phyloP scores from a whole-genome alignment of 2,329 filamentous ascomycete genomes.

The Cladophialophora immunda region DNA sequence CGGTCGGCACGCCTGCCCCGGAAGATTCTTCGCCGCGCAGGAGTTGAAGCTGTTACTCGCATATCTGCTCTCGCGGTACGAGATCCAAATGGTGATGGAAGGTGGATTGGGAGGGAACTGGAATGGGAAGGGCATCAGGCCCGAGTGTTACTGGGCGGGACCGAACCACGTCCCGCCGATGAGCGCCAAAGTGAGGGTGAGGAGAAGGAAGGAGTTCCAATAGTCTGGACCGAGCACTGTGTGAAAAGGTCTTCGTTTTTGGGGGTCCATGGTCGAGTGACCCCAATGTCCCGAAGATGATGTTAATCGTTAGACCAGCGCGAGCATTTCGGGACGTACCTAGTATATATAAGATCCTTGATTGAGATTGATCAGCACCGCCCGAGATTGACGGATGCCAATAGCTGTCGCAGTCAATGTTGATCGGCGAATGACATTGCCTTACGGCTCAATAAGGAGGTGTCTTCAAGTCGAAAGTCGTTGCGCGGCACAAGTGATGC shows the following conservation, averaged over 20 bases:
- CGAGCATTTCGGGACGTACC: not conserved
- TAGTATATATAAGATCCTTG: not conserved
- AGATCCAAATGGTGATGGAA: constrained; percentile 36
- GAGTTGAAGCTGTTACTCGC: constrained; percentile 42
- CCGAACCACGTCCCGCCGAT: constrained; percentile 29
- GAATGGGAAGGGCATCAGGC: constrained; percentile 24
- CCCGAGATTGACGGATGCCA: not conserved
- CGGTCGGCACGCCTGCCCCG: constrained; percentile 58
- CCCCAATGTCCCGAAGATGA: not conserved
- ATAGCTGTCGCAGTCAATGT: not conserved
- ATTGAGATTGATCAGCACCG: not conserved
- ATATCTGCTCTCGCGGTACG: constrained; percentile 45
- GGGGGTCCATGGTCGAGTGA: not conserved
- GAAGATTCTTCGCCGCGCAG: constrained; percentile 43
- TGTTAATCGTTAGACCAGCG: not conserved
- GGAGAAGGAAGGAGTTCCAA: constrained; percentile 23
- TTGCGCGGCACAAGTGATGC: not conserved
- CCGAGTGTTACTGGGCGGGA: constrained; percentile 29
- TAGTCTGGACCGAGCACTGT: constrained; percentile 1
- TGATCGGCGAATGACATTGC: not conserved
- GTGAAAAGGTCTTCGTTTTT: not conserved
- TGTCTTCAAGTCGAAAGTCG: not conserved
- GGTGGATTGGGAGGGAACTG: constrained; percentile 22
- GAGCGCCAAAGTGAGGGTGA: constrained; percentile 31
- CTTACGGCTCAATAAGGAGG: not conserved